Evolutionary conservation across 148 eudicot genomes (phyloP).

Genomic region (Euryodendron excelsum): DNA sequence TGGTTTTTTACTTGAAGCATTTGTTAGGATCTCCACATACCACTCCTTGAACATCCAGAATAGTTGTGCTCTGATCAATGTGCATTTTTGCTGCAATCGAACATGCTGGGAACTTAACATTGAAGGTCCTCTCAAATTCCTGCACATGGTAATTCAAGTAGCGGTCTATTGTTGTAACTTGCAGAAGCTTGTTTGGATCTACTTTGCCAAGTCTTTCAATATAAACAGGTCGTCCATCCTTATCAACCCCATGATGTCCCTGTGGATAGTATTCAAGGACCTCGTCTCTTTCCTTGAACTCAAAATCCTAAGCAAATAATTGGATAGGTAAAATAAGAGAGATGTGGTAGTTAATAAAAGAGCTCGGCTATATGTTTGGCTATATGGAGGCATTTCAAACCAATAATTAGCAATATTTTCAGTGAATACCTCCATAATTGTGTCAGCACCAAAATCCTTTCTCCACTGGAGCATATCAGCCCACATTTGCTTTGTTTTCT

Average conservation of each 20-base stretch:
- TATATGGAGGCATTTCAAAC: not conserved
- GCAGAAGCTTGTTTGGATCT: conserved; percentile 72
- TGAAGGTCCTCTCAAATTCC: conserved; percentile 79
- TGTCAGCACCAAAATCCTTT: conserved; percentile 79
- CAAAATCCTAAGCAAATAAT: conserved; percentile 52
- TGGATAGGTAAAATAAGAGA: not conserved
- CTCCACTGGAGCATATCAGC: conserved; percentile 91
- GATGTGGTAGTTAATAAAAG: not conserved
- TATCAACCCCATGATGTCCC: conserved; percentile 93
- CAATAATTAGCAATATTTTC: not conserved
- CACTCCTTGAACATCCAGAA: conserved; percentile 97
- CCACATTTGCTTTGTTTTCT: conserved; percentile 95
- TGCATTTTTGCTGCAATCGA: conserved; percentile 78
- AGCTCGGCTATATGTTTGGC: not conserved
- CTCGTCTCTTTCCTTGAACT: conserved; percentile 67
- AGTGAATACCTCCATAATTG: conserved; percentile 67
- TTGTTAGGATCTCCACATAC: conserved; percentile 30
- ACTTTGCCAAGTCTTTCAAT: conserved; percentile 77
- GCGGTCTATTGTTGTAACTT: conserved; percentile 77
- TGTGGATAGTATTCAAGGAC: conserved; percentile 82
- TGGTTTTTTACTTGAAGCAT: not conserved
- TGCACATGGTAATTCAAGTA: conserved; percentile 76
- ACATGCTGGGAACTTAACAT: conserved; percentile 76
- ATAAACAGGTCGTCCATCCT: conserved; percentile 86
- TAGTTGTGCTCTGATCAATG: conserved; percentile 86